Percentiles rank a stretch among this genome's conserved stretches.
These are phyloP conservation scores for Leishmania amazonensis DNA, from an alignment of 208 protist genomes.

Conservation along the genomic window DNA sequence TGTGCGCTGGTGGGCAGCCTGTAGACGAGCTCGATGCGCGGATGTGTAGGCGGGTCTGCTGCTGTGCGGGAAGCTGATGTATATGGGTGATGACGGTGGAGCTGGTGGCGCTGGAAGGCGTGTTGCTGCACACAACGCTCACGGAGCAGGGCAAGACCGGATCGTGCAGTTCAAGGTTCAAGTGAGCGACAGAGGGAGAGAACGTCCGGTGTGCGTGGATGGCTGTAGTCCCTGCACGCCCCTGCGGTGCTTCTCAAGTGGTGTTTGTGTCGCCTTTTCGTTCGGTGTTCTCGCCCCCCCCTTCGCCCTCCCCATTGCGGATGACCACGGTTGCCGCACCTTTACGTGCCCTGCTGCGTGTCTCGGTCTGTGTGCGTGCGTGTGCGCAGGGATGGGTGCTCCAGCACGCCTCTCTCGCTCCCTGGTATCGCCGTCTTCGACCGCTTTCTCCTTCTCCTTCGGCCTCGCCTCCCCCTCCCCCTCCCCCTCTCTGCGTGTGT, in stretches of 20 bases:
- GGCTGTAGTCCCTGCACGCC: no score
- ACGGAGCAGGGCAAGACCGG: background rate
- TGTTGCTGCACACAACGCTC: background rate
- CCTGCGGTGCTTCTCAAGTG: background rate
- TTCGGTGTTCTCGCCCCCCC: background rate
- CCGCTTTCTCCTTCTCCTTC: background rate
- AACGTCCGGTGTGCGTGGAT: no score
- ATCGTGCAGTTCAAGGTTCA: background rate
- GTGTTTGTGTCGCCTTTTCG: background rate
- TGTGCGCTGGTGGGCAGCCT: background rate
- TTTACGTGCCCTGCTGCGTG: constrained; percentile 11
- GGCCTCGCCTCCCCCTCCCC: background rate
- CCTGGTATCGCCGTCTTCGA: background rate
- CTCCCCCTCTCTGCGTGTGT: background rate
- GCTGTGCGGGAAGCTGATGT: background rate
- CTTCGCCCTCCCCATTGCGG: background rate
- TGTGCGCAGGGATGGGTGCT: background rate
- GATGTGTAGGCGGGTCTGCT: background rate
- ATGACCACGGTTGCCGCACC: constrained; percentile 2
- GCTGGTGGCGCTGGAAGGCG: background rate
- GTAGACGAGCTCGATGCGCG: background rate
- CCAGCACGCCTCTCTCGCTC: background rate
- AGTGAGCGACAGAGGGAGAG: background rate
- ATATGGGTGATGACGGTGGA: background rate
- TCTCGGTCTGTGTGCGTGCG: constrained; percentile 7